A percentile compares a stretch with the other conserved stretches of the same genome.
phyloP scores from a whole-genome alignment of 495 filamentous ascomycete genomes.

The Stereocaulon alpinum region DNA sequence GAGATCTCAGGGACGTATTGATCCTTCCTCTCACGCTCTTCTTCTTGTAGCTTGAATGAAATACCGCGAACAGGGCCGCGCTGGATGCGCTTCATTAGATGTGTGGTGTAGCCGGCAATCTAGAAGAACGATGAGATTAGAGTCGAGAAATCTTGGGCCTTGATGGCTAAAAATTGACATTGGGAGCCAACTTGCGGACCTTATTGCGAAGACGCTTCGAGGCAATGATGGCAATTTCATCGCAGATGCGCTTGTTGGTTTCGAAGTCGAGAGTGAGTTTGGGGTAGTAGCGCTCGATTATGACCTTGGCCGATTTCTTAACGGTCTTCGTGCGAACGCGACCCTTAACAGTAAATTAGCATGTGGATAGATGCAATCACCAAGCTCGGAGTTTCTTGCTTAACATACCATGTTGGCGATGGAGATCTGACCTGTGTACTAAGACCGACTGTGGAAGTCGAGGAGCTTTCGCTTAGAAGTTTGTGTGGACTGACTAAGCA shows the following conservation, averaged over 20 bases:
- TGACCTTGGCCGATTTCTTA: constrained; percentile 99
- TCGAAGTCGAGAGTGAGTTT: constrained; percentile 99
- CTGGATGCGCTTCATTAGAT: constrained; percentile 98
- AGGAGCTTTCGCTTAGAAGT: constrained; percentile 7
- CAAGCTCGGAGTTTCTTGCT: background rate
- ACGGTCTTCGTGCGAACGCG: constrained; percentile 97
- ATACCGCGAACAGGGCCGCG: constrained; percentile 98
- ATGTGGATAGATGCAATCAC: background rate
- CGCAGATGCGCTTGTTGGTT: constrained; percentile 99
- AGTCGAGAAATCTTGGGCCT: background rate
- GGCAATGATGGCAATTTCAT: constrained; percentile 99
- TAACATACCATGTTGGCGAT: constrained; percentile 11
- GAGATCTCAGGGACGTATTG: constrained; percentile 99
- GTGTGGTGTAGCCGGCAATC: constrained; percentile 98
- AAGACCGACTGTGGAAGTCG: background rate
- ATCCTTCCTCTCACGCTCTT: constrained; percentile 99
- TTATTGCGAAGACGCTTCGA: constrained; percentile 98
- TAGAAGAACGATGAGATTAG: constrained; percentile 26
- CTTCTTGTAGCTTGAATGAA: constrained; percentile 99
- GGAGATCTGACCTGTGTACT: background rate
- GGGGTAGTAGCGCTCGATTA: constrained; percentile 99
- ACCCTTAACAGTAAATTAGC: constrained; percentile 55
- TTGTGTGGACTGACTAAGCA: constrained; percentile 6
- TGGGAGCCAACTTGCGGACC: constrained; percentile 37
- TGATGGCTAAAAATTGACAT: background rate